phyloP scores from a whole-genome alignment of 371 early-diverging fungal species.

The Mucor lusitanicus region DNA sequence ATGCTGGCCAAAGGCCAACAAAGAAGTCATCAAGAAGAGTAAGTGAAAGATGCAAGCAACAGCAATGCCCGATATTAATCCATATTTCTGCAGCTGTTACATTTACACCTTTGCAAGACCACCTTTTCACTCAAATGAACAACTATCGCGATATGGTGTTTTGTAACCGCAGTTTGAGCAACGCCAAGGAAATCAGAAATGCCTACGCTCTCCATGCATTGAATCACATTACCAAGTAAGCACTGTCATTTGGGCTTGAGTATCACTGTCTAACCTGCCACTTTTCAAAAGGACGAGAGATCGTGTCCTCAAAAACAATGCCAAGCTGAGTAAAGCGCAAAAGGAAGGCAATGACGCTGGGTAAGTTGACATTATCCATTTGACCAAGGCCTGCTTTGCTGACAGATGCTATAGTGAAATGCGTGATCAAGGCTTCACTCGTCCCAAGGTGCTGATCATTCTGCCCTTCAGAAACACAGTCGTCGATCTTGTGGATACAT shows the following conservation, averaged over 20 bases:
- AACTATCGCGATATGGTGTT: slow-evolving; percentile 80
- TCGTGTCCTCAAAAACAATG: slow-evolving; percentile 79
- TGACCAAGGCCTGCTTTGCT: not conserved
- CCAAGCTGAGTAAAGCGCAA: slow-evolving; percentile 65
- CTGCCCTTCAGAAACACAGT: slow-evolving; percentile 88
- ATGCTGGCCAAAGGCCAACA: slow-evolving; percentile 38
- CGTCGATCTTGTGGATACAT: slow-evolving; percentile 72
- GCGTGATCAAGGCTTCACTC: slow-evolving; percentile 95
- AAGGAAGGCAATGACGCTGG: slow-evolving; percentile 47
- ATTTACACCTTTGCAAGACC: slow-evolving; percentile 60
- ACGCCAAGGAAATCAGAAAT: slow-evolving; percentile 69
- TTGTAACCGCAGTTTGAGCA: slow-evolving; percentile 62
- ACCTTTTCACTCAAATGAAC: slow-evolving; percentile 67
- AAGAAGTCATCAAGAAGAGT: slow-evolving; percentile 23
- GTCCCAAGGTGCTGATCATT: slow-evolving; percentile 90
- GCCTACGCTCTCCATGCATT: slow-evolving; percentile 82
- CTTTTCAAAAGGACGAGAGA: slow-evolving; percentile 59
- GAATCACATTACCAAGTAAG: slow-evolving; percentile 87
- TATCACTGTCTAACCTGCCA: not conserved
- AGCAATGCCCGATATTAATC: not conserved
- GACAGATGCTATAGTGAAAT: slow-evolving; percentile 58
- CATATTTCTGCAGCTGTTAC: not conserved
- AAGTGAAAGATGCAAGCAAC: not conserved
- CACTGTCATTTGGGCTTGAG: not conserved
- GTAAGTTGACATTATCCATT: slow-evolving; percentile 13